These are phyloP conservation scores for Leccinum proliferum DNA, from an alignment of 1,284 basidiomycete genomes.

Conservation along the genomic window DNA sequence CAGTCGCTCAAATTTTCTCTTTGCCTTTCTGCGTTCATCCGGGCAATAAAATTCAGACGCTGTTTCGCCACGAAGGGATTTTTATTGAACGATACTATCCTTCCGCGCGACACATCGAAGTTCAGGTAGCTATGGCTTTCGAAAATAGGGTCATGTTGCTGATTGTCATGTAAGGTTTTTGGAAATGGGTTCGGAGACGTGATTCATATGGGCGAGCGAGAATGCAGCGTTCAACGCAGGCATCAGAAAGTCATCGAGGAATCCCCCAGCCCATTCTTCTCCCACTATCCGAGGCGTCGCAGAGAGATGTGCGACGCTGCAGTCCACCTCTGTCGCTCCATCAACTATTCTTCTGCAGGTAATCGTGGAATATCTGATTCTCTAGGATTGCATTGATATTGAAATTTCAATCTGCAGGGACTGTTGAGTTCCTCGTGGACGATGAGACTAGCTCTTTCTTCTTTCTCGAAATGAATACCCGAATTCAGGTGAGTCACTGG, in stretches of 20 bases:
- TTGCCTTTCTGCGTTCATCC: neutral
- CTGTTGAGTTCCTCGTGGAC: constrained; percentile 66
- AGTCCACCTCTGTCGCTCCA: constrained; percentile 41
- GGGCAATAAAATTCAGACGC: constrained; percentile 25
- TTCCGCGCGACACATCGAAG: constrained; percentile 57
- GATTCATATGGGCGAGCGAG: constrained; percentile 66
- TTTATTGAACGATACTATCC: constrained; percentile 62
- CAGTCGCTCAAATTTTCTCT: constrained; percentile 5
- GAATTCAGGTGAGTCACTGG: constrained; percentile 45
- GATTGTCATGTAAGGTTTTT: constrained; percentile 41
- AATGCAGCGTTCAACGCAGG: constrained; percentile 66
- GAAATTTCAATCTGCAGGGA: constrained; percentile 36
- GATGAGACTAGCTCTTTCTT: constrained; percentile 50
- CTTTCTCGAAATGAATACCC: constrained; percentile 75
- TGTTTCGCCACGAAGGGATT: constrained; percentile 52
- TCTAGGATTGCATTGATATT: neutral
- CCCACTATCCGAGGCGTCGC: constrained; percentile 35
- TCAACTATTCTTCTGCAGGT: constrained; percentile 60
- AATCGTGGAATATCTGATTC: neutral
- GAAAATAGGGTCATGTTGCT: neutral
- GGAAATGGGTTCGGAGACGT: constrained; percentile 57
- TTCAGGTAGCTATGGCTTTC: constrained; percentile 41
- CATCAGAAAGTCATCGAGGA: constrained; percentile 78
- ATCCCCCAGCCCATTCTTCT: constrained; percentile 50
- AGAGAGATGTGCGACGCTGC: constrained; percentile 50